phyloP scores from a whole-genome alignment of 345 rosid species.

The Eucalyptus regnans region DNA sequence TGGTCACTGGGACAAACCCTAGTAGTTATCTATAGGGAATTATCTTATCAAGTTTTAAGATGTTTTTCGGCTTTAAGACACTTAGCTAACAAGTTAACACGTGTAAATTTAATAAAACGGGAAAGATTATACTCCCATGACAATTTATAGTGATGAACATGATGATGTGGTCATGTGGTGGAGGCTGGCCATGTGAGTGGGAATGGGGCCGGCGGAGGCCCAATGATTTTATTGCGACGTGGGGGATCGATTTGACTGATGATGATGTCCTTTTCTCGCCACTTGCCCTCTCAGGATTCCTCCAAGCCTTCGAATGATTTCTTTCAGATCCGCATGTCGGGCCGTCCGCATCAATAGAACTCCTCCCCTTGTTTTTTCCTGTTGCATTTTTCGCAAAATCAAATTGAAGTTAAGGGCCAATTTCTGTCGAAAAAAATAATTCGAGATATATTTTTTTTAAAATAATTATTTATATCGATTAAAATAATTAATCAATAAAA shows the following conservation, averaged over 20 bases:
- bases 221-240: not conserved
- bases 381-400: too few species aligned
- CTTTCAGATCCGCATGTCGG: not conserved
- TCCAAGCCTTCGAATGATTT: not conserved
- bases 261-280: not conserved
- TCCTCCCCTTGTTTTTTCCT: not conserved
- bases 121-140: fast-evolving
- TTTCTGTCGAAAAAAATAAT: too few species aligned
- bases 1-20: fast-evolving
- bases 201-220: not conserved
- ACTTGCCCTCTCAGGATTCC: not conserved
- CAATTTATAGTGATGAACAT: too few species aligned
- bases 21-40: fast-evolving
- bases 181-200: not conserved
- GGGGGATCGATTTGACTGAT: not conserved
- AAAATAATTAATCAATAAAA: too few species aligned
- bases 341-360: not conserved
- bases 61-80: fast-evolving
- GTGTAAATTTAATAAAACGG: not conserved
- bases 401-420: too few species aligned
- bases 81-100: not conserved
- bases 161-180: not conserved
- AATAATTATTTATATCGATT: too few species aligned
- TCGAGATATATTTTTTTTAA: too few species aligned
- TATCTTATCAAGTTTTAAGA: fast-evolving